Conservation (phyloP, 2,329 filamentous ascomycete species). For the Cladophialophora chaetospira region DNA sequence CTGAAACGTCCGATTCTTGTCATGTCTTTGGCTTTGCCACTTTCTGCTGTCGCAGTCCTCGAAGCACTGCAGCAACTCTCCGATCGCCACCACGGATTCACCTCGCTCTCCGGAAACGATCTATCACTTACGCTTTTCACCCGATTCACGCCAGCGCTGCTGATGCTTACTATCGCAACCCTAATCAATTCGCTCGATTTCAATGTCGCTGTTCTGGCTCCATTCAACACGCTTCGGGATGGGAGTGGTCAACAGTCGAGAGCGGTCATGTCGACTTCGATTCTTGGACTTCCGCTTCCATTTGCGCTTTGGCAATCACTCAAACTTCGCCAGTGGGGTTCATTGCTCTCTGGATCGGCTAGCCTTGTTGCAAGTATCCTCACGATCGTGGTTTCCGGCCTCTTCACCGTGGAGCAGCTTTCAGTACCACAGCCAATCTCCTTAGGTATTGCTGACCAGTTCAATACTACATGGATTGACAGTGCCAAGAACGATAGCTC, state of each 20-base stretch:
- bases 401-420: constrained; percentile 36
- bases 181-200: constrained; percentile 29
- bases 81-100: constrained; percentile 34
- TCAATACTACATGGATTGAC: constrained; percentile 28
- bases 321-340: neutral
- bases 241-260: neutral
- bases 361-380: constrained; percentile 27
- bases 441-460: constrained; percentile 29
- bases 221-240: constrained; percentile 17
- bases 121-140: constrained; percentile 20
- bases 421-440: constrained; percentile 18
- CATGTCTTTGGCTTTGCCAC: constrained; percentile 28
- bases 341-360: constrained; percentile 8
- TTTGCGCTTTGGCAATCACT: neutral
- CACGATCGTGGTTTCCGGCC: constrained; percentile 35
- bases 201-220: constrained; percentile 26
- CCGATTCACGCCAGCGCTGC: constrained; percentile 34
- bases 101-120: constrained; percentile 1
- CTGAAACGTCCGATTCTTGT: neutral
- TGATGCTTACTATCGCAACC: constrained; percentile 24
- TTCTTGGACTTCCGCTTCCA: too few relatives aligned
- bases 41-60: constrained; percentile 17
- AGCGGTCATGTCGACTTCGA: too few relatives aligned
- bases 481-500: constrained; percentile 20
- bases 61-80: constrained; percentile 27